A percentile compares a stretch with the other conserved stretches of the same genome.
phyloP scores from a whole-genome alignment of 2,329 filamentous ascomycete species.

The Trichoderma atroviride region DNA sequence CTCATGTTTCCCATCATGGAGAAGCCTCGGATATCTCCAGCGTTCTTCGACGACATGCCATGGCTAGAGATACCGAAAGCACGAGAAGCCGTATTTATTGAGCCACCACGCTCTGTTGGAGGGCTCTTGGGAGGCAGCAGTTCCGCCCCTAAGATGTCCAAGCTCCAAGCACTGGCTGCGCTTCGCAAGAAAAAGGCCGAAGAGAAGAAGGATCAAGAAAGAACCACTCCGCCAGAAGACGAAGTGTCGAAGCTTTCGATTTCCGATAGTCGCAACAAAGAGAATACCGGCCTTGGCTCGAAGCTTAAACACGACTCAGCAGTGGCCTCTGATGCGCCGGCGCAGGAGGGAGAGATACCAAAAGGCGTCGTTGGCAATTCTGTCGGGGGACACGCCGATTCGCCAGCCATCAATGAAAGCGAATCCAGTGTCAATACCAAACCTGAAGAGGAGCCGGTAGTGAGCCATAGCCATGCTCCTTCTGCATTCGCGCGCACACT shows the following conservation, averaged over 20 bases:
- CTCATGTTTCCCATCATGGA: constrained; percentile 28
- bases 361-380: neutral
- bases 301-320: neutral
- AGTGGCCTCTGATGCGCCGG: neutral
- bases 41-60: constrained; percentile 80
- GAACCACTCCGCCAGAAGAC: constrained; percentile 33
- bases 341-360: neutral
- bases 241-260: constrained; percentile 40
- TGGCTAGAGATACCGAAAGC: constrained; percentile 76
- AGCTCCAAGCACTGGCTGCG: constrained; percentile 86
- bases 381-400: neutral
- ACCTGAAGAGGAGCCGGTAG: constrained; percentile 26
- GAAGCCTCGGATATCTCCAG: constrained; percentile 37
- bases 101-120: constrained; percentile 56
- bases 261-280: constrained; percentile 35
- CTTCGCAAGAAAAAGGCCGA: constrained; percentile 81
- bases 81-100: constrained; percentile 66
- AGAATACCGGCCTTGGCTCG: constrained; percentile 31
- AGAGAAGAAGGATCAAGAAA: constrained; percentile 52
- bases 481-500: constrained; percentile 61
- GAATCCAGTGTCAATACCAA: neutral
- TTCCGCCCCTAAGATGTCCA: constrained; percentile 73
- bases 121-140: constrained; percentile 79
- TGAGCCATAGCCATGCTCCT: constrained; percentile 40
- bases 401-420: neutral